Evolutionary conservation across 2,329 filamentous ascomycete species (phyloP), one percentile per base, ranked within the genome.

Genomic region (Epichloe glyceriae): DNA sequence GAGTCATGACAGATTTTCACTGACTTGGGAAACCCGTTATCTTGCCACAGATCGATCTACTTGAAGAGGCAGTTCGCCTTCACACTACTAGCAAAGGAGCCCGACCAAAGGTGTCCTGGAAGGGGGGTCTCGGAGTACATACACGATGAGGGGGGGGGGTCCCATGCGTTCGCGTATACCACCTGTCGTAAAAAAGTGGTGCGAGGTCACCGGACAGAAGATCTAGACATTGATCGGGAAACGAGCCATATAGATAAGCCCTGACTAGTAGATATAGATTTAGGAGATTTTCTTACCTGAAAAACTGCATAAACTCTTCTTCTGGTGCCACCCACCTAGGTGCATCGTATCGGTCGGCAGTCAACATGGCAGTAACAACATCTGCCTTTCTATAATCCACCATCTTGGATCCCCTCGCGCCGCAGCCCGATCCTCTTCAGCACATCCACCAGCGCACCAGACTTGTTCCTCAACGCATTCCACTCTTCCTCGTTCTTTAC

Each of bases 401-500:
- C 43, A 26, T 35, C 22, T 22, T 41, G 11, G 15, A 12, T 19
- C 4, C 10, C 40, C n/a, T 44, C 47, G n/a, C 50, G 39, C 46
- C 64, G 57, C 2, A 70, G 38, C 0, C 68, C 67, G 51, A 70
- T 63, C 19, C 26, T 17, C 11, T n/a, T 59, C 39, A 57, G 38
- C 38, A 58, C 55, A 19, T 35, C 33, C 15, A 8, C 48, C 46
- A 63, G 48, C 17, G 40, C 22, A 1, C 30, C 40, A 1, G 57
- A 55, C 14, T 73, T 64, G n/a, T 63, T 62, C 50, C 67, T 65
- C 47, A 84, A 56, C 1, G 70, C 71, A 52, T 79, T 67, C 78
- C 78, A 83, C 62, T 82, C 79, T 3, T 61, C 64, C 57, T 76
- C 64, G 30, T 62, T 78, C 66, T 82, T 83, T 15, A 83, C 80